Conservation (phyloP, 129 eudicot species). For the Arctium lappa region DNA sequence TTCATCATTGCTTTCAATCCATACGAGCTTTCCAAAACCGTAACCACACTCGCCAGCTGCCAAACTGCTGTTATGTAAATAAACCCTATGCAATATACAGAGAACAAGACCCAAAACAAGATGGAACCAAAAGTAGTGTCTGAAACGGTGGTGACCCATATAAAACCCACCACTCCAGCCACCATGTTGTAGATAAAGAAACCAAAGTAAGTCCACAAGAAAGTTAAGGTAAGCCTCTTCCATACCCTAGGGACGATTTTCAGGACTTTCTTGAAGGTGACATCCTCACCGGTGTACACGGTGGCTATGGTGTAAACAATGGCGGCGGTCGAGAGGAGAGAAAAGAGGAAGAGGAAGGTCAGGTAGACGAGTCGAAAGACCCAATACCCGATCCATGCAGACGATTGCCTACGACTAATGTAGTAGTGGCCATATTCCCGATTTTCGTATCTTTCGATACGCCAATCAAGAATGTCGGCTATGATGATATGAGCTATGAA, state of each 20-base stretch:
- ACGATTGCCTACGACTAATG: neutral
- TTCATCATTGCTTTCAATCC: slow-evolving; percentile 40
- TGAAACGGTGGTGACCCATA: slow-evolving; percentile 18
- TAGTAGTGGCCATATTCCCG: neutral
- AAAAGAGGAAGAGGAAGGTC: slow-evolving; percentile 32
- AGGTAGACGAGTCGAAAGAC: slow-evolving; percentile 30
- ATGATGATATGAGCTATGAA: slow-evolving; percentile 31
- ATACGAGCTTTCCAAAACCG: slow-evolving; percentile 35
- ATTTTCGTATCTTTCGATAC: neutral
- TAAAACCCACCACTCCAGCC: slow-evolving; percentile 1
- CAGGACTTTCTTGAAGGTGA: slow-evolving; percentile 33
- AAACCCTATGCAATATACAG: slow-evolving; percentile 29
- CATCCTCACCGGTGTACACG: slow-evolving; percentile 27
- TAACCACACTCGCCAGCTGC: slow-evolving; percentile 42
- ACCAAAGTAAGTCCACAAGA: slow-evolving; percentile 39
- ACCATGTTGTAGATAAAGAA: slow-evolving; percentile 37
- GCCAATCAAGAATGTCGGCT: neutral
- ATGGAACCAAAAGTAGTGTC: slow-evolving; percentile 3
- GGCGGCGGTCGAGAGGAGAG: slow-evolving; percentile 42
- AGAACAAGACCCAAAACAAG: neutral
- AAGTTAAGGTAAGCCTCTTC: slow-evolving; percentile 39
- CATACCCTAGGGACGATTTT: slow-evolving; percentile 38
- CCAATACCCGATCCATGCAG: slow-evolving; percentile 27
- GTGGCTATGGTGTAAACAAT: slow-evolving; percentile 37
- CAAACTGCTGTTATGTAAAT: slow-evolving; percentile 32